phyloP scores from a whole-genome alignment of 768 basidiomycete genomes.

The Mycena rosella region DNA sequence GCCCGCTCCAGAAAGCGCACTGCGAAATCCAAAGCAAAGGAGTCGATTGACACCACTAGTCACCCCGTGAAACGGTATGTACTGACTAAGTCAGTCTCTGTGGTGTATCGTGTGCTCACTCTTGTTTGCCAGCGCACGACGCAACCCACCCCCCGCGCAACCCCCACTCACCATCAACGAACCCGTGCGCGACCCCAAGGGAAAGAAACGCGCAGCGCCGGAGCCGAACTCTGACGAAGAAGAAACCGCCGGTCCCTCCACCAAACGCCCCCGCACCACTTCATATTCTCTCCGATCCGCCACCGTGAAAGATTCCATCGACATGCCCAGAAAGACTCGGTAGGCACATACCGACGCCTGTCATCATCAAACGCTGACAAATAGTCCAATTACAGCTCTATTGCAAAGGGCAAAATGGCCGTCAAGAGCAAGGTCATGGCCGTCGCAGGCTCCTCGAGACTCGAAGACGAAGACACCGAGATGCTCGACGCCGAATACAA shows the following conservation, averaged over 20 bases:
- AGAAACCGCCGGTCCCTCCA: constrained; percentile 61
- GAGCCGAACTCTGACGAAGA: constrained; percentile 80
- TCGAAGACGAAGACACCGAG: constrained; percentile 80
- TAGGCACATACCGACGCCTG: constrained; percentile 45
- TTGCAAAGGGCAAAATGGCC: constrained; percentile 71
- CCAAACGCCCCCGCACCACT: constrained; percentile 73
- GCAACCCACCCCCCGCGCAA: constrained; percentile 59
- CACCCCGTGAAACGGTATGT: constrained; percentile 75
- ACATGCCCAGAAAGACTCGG: constrained; percentile 86
- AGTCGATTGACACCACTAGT: constrained; percentile 63
- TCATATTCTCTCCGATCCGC: constrained; percentile 79
- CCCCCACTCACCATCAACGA: constrained; percentile 79
- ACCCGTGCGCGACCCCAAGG: constrained; percentile 80
- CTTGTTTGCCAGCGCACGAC: constrained; percentile 65
- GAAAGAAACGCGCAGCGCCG: constrained; percentile 92
- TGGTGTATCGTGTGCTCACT: constrained; percentile 27
- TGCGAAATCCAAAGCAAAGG: constrained; percentile 76
- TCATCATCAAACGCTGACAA: constrained; percentile 25
- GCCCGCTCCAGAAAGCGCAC: constrained; percentile 62
- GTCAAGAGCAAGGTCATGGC: constrained; percentile 69
- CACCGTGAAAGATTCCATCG: constrained; percentile 55
- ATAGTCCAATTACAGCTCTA: constrained; percentile 43
- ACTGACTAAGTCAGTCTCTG: constrained; percentile 45
- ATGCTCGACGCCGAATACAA: constrained; percentile 78
- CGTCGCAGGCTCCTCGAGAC: constrained; percentile 71